Percentiles rank a stretch among this genome's conserved stretches.
phyloP scores from a whole-genome alignment of 2,329 filamentous ascomycete genomes.

The Aspergillus sp. region DNA sequence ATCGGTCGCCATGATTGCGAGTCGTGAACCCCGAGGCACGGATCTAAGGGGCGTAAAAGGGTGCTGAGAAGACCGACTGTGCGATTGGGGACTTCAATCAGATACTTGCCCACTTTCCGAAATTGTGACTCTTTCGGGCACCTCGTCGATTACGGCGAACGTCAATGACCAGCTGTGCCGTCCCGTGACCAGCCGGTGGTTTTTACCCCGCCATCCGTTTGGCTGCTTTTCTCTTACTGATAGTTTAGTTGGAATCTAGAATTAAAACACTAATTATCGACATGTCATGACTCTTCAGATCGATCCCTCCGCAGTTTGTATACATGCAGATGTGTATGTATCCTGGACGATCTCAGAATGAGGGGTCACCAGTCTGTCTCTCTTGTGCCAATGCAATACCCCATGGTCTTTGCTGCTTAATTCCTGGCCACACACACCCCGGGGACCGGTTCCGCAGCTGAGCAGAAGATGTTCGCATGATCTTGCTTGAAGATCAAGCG shows the following conservation, averaged over 20 bases:
- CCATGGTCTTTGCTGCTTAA: neutral
- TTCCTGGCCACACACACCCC: neutral
- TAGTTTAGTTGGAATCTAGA: too few relatives aligned
- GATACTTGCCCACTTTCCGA: conserved; percentile 29
- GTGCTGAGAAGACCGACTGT: conserved; percentile 4
- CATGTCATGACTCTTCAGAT: too few relatives aligned
- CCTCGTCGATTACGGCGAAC: conserved; percentile 27
- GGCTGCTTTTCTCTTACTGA: neutral
- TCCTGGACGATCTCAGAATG: neutral
- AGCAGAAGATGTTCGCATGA: conserved; percentile 6
- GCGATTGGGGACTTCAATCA: conserved; percentile 17
- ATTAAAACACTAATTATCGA: too few relatives aligned
- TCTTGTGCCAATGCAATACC: too few relatives aligned
- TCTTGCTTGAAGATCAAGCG: conserved; percentile 1
- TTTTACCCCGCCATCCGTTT: conserved; percentile 20
- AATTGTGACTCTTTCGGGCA: conserved; percentile 37
- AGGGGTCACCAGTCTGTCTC: neutral
- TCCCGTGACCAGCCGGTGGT: conserved; percentile 21
- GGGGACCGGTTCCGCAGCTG: neutral
- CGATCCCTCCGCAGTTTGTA: too few relatives aligned
- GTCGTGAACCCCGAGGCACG: conserved; percentile 26
- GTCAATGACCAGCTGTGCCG: conserved; percentile 24
- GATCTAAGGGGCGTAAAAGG: conserved; percentile 15
- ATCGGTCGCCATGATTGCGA: conserved; percentile 52
- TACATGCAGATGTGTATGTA: neutral